phyloP scores from a whole-genome alignment of 345 rosid genomes.

The Aurinia saxatilis region DNA sequence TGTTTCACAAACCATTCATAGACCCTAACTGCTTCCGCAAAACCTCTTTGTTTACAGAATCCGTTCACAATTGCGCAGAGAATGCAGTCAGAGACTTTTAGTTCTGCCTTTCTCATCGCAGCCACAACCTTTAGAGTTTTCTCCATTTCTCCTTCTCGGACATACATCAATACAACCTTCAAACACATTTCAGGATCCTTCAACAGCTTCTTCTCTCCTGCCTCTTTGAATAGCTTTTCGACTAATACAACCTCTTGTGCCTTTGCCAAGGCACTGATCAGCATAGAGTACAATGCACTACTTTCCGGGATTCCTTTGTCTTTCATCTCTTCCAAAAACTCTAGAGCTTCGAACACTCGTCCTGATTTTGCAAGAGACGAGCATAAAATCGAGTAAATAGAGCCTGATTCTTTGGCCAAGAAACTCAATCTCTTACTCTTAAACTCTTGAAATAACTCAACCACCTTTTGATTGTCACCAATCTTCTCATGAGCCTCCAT shows the following conservation, averaged over 20 bases:
- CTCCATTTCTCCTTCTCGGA: conserved; percentile 53
- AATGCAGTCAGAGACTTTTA: conserved; percentile 68
- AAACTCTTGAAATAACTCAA: conserved; percentile 54
- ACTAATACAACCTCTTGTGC: conserved; percentile 31
- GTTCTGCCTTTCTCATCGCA: conserved; percentile 39
- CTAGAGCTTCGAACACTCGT: conserved; percentile 59
- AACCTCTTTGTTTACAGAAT: conserved; percentile 55
- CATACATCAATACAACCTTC: conserved; percentile 64
- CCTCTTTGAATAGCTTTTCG: conserved; percentile 61
- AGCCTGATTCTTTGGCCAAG: conserved; percentile 27
- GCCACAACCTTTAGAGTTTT: conserved; percentile 49
- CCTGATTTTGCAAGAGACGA: conserved; percentile 58
- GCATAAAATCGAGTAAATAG: conserved; percentile 38
- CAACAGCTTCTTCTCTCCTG: conserved; percentile 40
- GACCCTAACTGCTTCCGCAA: conserved; percentile 38
- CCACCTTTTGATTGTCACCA: conserved; percentile 43
- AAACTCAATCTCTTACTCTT: conserved; percentile 30
- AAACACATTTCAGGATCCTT: conserved; percentile 67
- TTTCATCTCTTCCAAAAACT: conserved; percentile 46
- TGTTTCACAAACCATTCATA: conserved; percentile 43
- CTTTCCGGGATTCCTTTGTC: conserved; percentile 39
- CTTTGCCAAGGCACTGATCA: conserved; percentile 50
- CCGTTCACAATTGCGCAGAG: conserved; percentile 71
- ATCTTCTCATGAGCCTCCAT: conserved; percentile 61
- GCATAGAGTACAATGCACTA: conserved; percentile 43